Evolutionary conservation across 257 asterid species (phyloP).

Genomic region (Anisodus acutangulus): DNA sequence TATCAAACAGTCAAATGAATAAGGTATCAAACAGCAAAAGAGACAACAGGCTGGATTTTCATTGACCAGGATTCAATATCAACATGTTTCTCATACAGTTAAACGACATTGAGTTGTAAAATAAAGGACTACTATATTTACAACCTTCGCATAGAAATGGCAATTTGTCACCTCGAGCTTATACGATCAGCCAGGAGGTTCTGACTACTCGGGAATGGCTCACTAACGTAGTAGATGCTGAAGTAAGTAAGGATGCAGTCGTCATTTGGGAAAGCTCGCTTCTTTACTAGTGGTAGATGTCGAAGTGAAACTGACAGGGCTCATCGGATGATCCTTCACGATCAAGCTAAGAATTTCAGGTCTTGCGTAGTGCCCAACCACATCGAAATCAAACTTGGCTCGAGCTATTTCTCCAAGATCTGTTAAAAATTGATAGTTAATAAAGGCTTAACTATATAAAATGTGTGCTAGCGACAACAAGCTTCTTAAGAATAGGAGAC

Average conservation of each 20-base stretch:
- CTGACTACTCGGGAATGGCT: not conserved
- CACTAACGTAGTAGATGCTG: not conserved
- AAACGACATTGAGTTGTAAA: not conserved
- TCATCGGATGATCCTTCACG: slow-evolving; percentile 76
- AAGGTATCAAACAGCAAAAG: not conserved
- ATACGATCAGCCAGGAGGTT: not conserved
- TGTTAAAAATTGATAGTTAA: slow-evolving; percentile 30
- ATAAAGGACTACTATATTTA: not conserved
- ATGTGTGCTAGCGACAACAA: not conserved
- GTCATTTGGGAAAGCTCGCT: slow-evolving; percentile 50
- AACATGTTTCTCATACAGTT: not conserved
- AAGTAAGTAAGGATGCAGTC: not conserved
- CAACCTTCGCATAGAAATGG: not conserved
- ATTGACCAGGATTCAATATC: not conserved
- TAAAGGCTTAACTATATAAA: not conserved
- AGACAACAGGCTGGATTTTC: not conserved
- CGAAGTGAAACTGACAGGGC: slow-evolving; percentile 74
- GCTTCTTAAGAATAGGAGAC: not conserved
- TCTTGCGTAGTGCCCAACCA: slow-evolving; percentile 92
- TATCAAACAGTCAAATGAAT: not conserved
- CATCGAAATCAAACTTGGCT: slow-evolving; percentile 93
- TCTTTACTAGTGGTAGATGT: slow-evolving; percentile 55
- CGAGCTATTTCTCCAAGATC: slow-evolving; percentile 92
- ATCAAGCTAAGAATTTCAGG: slow-evolving; percentile 85
- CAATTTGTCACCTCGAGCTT: not conserved